Evolutionary conservation across 2,329 filamentous ascomycete genomes (phyloP), one percentile per base, ranked within the genome.

Genomic region (Huntiella omanensis): DNA sequence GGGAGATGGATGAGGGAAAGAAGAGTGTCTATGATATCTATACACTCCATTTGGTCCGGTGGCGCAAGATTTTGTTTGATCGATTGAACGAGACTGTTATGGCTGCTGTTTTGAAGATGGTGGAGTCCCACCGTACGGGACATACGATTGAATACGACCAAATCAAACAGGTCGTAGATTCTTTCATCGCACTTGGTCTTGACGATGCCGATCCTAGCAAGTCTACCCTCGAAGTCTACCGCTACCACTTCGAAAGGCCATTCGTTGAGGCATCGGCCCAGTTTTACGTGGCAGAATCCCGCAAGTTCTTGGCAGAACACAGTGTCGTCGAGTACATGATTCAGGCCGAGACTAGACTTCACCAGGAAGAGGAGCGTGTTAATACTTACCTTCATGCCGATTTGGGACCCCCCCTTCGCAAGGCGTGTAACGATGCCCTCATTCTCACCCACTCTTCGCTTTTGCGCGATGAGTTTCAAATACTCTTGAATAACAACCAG

Each of bases 291-390:
- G 78, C 81, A 40, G 92, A 98, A 61, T 96, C 91, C 15, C 84
- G 85, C 55, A 81, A 86, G 52, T 98, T 98, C 58, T 77, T 98
- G 33, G 83, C 86, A 8, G 88, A 96, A 61, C 98, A 98, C 60
- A 93, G 83, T 52, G 86, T 98, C 3, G 87, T 98, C 33, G 91
- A 98, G 59, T 98, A 96, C 64, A 96, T 98, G 91, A 96, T 96
- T 70, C 98, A 98, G 72, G 92, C 91, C 1, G 88, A 96, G 64
- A 65, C 76, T 37, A 79, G 91, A 32, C 65, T 98, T 50, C 76
- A 84, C 5, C 91, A 98, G 62, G 91, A 98, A 62, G 91, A 93
- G 64, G 84, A 88, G 58, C 83, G 91, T 19, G 91, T 98, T 7
- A 77, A 77, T 53, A 76, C 96, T 58, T 98, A 93, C 58, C 70